Evolutionary conservation across 2,329 filamentous ascomycete genomes (phyloP).

Genomic region (Metarhizium humberi): DNA sequence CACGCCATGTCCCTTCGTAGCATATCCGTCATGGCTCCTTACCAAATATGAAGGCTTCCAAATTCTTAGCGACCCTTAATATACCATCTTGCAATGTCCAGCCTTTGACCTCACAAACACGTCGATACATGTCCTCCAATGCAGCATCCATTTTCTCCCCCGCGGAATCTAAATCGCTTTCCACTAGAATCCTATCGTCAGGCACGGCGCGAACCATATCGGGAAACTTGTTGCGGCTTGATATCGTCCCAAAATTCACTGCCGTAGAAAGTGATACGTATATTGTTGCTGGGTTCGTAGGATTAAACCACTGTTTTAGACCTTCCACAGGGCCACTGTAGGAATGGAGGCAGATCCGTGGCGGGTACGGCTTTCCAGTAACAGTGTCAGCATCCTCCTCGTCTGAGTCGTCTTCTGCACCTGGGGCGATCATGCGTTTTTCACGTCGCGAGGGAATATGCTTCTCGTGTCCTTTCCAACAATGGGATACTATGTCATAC

Average conservation of each 20-base stretch:
- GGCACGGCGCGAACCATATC: conserved; percentile 65
- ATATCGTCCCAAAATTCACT: conserved; percentile 62
- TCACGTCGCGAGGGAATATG: conserved; percentile 52
- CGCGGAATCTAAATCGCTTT: conserved; percentile 83
- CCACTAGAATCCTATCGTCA: conserved; percentile 69
- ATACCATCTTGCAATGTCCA: conserved; percentile 71
- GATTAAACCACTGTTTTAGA: conserved; percentile 68
- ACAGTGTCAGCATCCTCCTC: conserved; percentile 23
- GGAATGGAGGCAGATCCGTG: conserved; percentile 86
- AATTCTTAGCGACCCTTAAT: conserved; percentile 60
- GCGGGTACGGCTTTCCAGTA: conserved; percentile 58
- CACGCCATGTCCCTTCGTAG: neutral
- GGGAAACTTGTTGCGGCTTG: conserved; percentile 39
- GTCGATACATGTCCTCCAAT: conserved; percentile 66
- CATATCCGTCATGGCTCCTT: neutral
- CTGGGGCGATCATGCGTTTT: conserved; percentile 36
- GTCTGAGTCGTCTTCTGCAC: conserved; percentile 30
- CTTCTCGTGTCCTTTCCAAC: conserved; percentile 64
- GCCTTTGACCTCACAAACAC: conserved; percentile 66
- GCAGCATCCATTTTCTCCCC: conserved; percentile 70
- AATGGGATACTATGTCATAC: conserved; percentile 52
- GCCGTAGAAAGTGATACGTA: conserved; percentile 83
- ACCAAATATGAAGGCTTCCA: conserved; percentile 67
- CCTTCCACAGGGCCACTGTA: conserved; percentile 73
- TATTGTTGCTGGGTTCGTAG: conserved; percentile 62